Base-by-base conservation (phyloP, 2,329 filamentous ascomycete species). In the Alternaria postmessia region DNA sequence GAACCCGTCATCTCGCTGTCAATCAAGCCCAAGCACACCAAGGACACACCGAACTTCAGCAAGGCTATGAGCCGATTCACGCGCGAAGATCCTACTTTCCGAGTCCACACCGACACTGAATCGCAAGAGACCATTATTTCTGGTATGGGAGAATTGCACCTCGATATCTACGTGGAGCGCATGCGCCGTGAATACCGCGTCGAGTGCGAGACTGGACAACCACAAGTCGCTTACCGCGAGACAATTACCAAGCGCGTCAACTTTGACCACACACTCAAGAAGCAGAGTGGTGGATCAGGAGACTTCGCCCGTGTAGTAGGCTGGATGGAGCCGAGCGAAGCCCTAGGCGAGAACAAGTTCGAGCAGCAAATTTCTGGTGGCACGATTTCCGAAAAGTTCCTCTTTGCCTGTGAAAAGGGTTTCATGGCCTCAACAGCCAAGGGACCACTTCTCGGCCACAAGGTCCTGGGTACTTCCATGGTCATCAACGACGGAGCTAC, bases 51-150 rank as follows among this genome's bases (percentile, higher is more conserved):
- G 77, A 95, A 96, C 83, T 99, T 99, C 86, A 94, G 90, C 76
- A 99, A 99, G 83, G 95, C 95, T 69, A 98, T 99, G 89, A 95
- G 94, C 79, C 92, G 95, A 70, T 99, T 99, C 87, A 94, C 97
- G 81, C 91, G 95, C 65, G 95, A 99, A 81, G 95, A 99, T 74
- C 95, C 95, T 4, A 99, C 95, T 12, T 99, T 99, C 88, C 89
- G 95, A 54, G 92, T 99, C 38, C 91, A 93, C 72, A 93, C 97
- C 72, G 95, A 99, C 75, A 81, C 88, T 16, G 95, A 99, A 82
- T 94, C 91, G 66, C 91, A 96, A 76, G 93, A 99, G 83, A 98
- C 94, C 48, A 96, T 99, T 75, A 98, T 99, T 75, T 96, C 92
- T 42, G 95, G 95, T 61, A 99, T 99, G 95, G 95, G 95, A 69